Base-by-base conservation (phyloP, 148 eudicot genomes). In the Silene uniflora region DNA sequence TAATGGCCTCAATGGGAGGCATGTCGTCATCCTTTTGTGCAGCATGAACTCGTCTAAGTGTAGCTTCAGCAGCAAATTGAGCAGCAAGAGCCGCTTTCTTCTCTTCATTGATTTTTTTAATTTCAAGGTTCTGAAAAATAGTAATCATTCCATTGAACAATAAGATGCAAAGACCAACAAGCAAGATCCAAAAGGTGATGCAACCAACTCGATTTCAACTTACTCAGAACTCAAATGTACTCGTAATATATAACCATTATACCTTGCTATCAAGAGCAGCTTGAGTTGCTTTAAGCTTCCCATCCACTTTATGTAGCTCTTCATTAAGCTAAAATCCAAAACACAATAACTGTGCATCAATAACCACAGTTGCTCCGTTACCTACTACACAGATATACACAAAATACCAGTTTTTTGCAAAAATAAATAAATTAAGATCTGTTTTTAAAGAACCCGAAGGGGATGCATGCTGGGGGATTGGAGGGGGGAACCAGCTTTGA, bases 61-160 rank as follows among this genome's bases (percentile, higher is more conserved):
- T 95, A 79, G 98, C 98, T 84, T 95, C 98, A 52, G 99, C 99
- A 60, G 99, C 99, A 88, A 89, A 95, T 81, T 92, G 98, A 61
- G 98, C 99, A 35, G 94, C 91, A 80, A 95, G 79, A 65, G 99
- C 90, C 65, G 90, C 85, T 80, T 87, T 95, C 77, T 91, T 95
- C 85, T 95, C 97, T 73, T 95, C 97, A 79, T 86, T 92, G 81
- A 86, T 86, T 82, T 88, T 95, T 85, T 85, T 95, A 9, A 88
- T 79, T 80, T 95, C 99, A 76, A 95, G 89, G 80, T 88, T 92
- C 99, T 95, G 85, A 68, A 81, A 79, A 77, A 82, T 78, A 11
- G 79, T 4, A 29, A 75, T 23, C 54, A 35, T 6, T 75, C 21
- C 44, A 71, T 13, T 47, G 59, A 61, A 59, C 62, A 46, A 79